A percentile compares a stretch with the other conserved stretches of the same genome.
These are phyloP conservation scores for Annulohypoxylon stygium DNA, from an alignment of 495 filamentous ascomycete species.

Conservation along the genomic window DNA sequence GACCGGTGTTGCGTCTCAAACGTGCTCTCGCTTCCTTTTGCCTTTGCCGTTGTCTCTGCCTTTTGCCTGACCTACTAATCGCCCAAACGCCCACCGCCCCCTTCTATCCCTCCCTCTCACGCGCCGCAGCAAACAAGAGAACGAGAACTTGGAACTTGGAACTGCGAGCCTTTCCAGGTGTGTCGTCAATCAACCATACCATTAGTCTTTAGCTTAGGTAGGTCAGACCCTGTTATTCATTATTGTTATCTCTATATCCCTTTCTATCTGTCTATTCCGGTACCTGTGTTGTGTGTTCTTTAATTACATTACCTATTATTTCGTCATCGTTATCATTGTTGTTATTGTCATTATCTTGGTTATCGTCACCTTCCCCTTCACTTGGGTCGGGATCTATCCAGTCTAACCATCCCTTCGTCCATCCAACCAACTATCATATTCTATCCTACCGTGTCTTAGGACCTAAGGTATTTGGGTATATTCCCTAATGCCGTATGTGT, in stretches of 20 bases:
- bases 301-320: not conserved
- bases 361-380: not conserved
- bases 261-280: conserved; percentile 5
- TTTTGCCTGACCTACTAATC: conserved; percentile 10
- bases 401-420: not conserved
- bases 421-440: not conserved
- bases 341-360: not conserved
- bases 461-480: conserved; percentile 20
- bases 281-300: not conserved
- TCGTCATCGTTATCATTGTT: not conserved
- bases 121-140: conserved; percentile 36
- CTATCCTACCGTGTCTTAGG: conserved; percentile 6
- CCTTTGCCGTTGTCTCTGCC: not conserved
- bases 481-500: conserved; percentile 15
- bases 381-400: not conserved
- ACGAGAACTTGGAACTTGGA: not conserved
- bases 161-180: not conserved
- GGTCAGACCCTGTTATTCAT: conserved; percentile 39
- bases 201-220: conserved; percentile 43
- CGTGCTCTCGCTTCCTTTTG: conserved; percentile 25
- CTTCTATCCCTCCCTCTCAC: conserved; percentile 26
- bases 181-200: conserved; percentile 41
- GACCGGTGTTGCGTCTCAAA: conserved; percentile 29
- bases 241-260: conserved; percentile 18
- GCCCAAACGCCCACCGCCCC: conserved; percentile 27